Evolutionary conservation across 345 rosid species (phyloP).

Genomic region (Zanthoxylum bungeanum): DNA sequence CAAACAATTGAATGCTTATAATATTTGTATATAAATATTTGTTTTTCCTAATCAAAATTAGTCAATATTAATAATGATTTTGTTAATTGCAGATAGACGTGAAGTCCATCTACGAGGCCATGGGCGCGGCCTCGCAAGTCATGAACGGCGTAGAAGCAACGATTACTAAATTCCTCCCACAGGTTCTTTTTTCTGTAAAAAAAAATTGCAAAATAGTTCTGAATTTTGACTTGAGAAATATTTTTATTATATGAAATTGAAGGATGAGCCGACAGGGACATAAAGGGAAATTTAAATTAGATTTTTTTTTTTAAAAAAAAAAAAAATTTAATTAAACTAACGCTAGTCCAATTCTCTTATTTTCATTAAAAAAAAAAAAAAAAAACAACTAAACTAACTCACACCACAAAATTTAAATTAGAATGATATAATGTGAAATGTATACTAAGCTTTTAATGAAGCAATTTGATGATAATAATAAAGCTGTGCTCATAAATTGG

Average conservation of each 20-base stretch:
- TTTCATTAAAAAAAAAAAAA: too few relatives aligned
- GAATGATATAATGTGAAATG: neutral
- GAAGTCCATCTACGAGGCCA: conserved; percentile 43
- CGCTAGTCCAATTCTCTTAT: too few relatives aligned
- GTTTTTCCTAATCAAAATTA: neutral
- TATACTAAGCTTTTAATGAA: too few relatives aligned
- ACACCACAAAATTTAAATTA: too few relatives aligned
- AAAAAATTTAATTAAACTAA: too few relatives aligned
- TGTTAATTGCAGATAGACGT: conserved; percentile 38
- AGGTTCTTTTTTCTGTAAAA: conserved; percentile 29
- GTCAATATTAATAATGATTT: neutral
- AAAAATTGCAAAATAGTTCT: neutral
- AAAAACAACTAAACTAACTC: too few relatives aligned
- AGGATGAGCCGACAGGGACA: neutral
- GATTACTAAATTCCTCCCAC: conserved; percentile 32
- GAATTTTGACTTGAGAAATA: neutral
- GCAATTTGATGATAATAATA: too few relatives aligned
- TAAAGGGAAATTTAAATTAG: neutral
- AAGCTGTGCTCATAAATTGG: neutral
- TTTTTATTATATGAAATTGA: neutral
- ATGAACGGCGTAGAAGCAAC: conserved; percentile 44
- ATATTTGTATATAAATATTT: too few relatives aligned
- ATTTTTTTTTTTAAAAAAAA: too few relatives aligned
- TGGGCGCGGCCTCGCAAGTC: conserved; percentile 42
- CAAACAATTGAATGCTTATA: neutral